These are phyloP conservation scores for Fonsecaea erecta DNA, from an alignment of 2,329 filamentous ascomycete genomes.

Conservation along the genomic window DNA sequence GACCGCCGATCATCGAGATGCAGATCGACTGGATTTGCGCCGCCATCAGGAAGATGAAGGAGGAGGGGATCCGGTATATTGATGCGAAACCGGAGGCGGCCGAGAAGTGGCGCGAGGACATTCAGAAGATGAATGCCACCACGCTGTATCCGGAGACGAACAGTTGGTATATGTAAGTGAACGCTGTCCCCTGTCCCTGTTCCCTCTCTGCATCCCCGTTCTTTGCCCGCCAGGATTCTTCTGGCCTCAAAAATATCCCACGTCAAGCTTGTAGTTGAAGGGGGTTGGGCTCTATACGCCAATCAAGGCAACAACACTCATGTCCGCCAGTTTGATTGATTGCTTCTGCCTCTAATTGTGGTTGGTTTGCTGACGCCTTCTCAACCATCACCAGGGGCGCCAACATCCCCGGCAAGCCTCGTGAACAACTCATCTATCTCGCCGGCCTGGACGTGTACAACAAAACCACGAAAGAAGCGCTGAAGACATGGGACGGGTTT, in stretches of 20 bases:
- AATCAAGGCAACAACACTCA: too few species aligned
- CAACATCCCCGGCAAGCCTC: slow-evolving; percentile 58
- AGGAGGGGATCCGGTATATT: slow-evolving; percentile 13
- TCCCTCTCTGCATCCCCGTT: background rate
- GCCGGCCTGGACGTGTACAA: slow-evolving; percentile 16
- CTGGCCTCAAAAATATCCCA: too few species aligned
- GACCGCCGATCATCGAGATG: slow-evolving; percentile 58
- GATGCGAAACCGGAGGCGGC: slow-evolving; percentile 7
- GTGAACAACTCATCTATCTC: slow-evolving; percentile 51
- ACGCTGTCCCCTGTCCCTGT: background rate
- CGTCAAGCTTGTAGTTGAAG: too few species aligned
- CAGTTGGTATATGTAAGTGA: slow-evolving; percentile 47
- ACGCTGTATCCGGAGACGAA: slow-evolving; percentile 59
- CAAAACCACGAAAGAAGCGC: slow-evolving; percentile 1
- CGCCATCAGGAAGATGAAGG: slow-evolving; percentile 13
- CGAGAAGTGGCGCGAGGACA: slow-evolving; percentile 40
- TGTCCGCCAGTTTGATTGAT: too few species aligned
- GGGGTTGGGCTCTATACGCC: too few species aligned
- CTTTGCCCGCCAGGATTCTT: too few species aligned
- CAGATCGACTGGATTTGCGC: slow-evolving; percentile 58
- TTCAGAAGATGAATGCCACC: slow-evolving; percentile 41
- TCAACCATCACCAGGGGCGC: slow-evolving; percentile 44
- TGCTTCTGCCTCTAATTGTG: too few species aligned
- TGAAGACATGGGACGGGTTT: slow-evolving; percentile 22
- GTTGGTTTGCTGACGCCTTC: too few species aligned